Evolutionary conservation across 2,329 filamentous ascomycete genomes (phyloP), one percentile per base, ranked within the genome.

Genomic region (Colletotrichum musicola): DNA sequence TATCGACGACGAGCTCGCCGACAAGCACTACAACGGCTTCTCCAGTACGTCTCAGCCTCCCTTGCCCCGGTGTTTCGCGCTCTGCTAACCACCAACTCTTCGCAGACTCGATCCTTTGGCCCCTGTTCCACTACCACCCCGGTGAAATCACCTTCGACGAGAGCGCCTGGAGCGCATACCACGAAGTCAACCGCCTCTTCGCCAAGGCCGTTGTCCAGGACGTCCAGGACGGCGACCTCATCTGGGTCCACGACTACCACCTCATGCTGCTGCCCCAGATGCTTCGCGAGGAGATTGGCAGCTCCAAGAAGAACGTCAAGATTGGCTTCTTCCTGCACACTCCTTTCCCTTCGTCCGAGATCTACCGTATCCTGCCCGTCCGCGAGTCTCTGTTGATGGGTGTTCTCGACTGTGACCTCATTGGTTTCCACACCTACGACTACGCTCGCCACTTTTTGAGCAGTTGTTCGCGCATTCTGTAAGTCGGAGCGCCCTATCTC

Each of bases 191-290:
- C 81, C 89, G 92, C 55, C 86, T 97, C 7, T 99, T 98, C 76
- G 95, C 96, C 68, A 91, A 95, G 82, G 91, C 92, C 14, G 92
- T 99, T 72, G 90, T 92, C 64, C 91, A 92, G 74, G 93, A 97
- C 75, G 93, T 98, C 12, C 89, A 95, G 79, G 95, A 98, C 78
- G 95, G 94, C 64, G 96, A 99, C 80, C 83, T 98, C 75, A 92
- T 99, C 75, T 99, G 96, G 96, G 93, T 99, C 6, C 96, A 99
- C 80, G 96, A 99, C 81, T 99, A 98, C 82, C 96, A 99, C 81
- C 85, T 98, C 71, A 98, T 98, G 95, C 90, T 99, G 20, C 88
- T 99, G 40, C 96, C 96, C 38, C 90, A 95, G 77, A 97, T 98
- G 94, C 87, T 99, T 68, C 93, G 96, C 71, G 93, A 97, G 76